Percentiles rank a stretch among this genome's conserved stretches.
These are phyloP conservation scores for Calonectria hawksworthii DNA, from an alignment of 2,329 filamentous ascomycete species.

Conservation along the genomic window DNA sequence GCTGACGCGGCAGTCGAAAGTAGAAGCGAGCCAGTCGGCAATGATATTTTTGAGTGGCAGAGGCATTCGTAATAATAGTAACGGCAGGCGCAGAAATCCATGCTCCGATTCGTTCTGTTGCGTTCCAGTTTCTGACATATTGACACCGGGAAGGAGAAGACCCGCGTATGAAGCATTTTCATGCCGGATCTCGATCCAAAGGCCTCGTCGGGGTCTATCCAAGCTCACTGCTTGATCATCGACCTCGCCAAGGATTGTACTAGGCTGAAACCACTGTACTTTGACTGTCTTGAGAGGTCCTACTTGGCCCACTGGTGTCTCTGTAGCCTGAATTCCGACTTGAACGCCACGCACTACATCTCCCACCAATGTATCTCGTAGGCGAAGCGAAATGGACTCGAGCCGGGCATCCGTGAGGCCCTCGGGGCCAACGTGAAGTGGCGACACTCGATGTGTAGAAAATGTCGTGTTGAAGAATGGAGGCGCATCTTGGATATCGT, in stretches of 20 bases:
- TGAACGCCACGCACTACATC: slow-evolving; percentile 73
- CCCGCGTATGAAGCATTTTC: slow-evolving; percentile 67
- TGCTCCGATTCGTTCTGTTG: slow-evolving; percentile 33
- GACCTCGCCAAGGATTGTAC: slow-evolving; percentile 50
- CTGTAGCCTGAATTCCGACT: slow-evolving; percentile 61
- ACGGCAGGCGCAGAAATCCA: slow-evolving; percentile 63
- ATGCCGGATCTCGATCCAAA: slow-evolving; percentile 65
- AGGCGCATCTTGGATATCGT: slow-evolving; percentile 46
- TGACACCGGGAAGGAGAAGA: slow-evolving; percentile 61
- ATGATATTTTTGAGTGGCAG: slow-evolving; percentile 63
- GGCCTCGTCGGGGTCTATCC: slow-evolving; percentile 47
- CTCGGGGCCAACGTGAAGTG: slow-evolving; percentile 62
- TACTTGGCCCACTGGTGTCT: slow-evolving; percentile 55
- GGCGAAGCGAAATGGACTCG: slow-evolving; percentile 58
- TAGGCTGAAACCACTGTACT: slow-evolving; percentile 61
- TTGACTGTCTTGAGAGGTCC: slow-evolving; percentile 61
- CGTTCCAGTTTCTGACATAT: slow-evolving; percentile 38
- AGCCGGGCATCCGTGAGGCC: slow-evolving; percentile 57
- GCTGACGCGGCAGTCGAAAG: slow-evolving; percentile 70
- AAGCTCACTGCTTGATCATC: slow-evolving; percentile 34
- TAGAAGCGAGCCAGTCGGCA: slow-evolving; percentile 64
- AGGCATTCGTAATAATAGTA: slow-evolving; percentile 70
- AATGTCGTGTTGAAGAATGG: slow-evolving; percentile 73
- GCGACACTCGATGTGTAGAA: slow-evolving; percentile 68
- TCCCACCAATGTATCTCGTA: slow-evolving; percentile 69